These are phyloP conservation scores for Setaria italica DNA, from an alignment of 202 grass and related monocot genomes.

Conservation along the genomic window DNA sequence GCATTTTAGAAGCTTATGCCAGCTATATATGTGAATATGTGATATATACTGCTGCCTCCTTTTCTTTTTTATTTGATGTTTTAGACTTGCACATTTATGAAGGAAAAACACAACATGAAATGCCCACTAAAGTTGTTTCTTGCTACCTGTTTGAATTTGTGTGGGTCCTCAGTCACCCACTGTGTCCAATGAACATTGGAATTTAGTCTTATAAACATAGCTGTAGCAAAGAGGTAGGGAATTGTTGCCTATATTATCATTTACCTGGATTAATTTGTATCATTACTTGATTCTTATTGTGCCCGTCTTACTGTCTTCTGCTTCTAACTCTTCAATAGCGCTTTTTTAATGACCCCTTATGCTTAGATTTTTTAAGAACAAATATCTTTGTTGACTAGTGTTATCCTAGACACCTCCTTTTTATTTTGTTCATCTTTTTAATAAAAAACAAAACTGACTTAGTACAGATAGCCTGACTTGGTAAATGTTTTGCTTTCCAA, in stretches of 20 bases:
- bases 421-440: not conserved
- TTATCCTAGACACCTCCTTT: not conserved
- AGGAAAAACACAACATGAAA: not conserved
- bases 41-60: not conserved
- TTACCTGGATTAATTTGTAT: constrained; percentile 6
- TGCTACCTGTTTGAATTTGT: not conserved
- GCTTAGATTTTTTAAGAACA: constrained; percentile 1
- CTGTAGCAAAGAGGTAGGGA: not conserved
- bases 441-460: not conserved
- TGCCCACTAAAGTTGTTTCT: not conserved
- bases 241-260: not conserved
- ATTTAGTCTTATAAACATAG: not conserved
- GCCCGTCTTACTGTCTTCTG: constrained; percentile 3
- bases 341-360: not conserved
- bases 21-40: constrained; percentile 12
- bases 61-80: not conserved
- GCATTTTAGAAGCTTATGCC: not conserved
- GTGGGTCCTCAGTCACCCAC: not conserved
- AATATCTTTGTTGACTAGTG: not conserved
- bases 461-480: constrained; percentile 1
- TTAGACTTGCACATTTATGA: not conserved
- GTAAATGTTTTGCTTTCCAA: not conserved
- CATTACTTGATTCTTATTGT: not conserved
- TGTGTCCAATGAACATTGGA: not conserved
- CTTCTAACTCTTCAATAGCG: not conserved